These are phyloP conservation scores for Paramecium pentaurelia DNA, from an alignment of 73 alveolate species.

Conservation along the genomic window DNA sequence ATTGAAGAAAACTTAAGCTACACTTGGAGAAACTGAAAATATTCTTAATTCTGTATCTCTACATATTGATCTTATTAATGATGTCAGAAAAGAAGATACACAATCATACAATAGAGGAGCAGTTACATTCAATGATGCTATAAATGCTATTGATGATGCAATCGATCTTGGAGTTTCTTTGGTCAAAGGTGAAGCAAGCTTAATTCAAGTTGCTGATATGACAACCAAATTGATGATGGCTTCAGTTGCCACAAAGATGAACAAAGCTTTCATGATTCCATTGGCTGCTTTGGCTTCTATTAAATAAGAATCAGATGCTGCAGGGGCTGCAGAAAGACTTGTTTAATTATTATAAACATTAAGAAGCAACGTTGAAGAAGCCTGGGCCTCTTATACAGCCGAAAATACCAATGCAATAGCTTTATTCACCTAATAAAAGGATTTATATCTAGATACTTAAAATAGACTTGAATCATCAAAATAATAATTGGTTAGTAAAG, in stretches of 20 bases:
- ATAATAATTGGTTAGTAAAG: not conserved
- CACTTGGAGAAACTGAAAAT: slow-evolving; percentile 2
- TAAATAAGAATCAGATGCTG: not conserved
- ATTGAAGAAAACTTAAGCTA: not conserved
- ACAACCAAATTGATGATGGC: slow-evolving; percentile 3
- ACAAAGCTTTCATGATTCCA: slow-evolving; percentile 16
- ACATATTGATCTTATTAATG: slow-evolving; percentile 10
- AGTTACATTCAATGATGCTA: slow-evolving; percentile 32
- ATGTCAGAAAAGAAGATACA: slow-evolving; percentile 22
- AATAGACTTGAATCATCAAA: not conserved
- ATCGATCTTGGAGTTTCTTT: not conserved
- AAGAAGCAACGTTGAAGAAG: slow-evolving; percentile 13
- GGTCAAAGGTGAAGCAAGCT: not conserved
- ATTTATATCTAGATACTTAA: not conserved
- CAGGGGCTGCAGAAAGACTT: slow-evolving; percentile 48
- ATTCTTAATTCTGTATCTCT: not conserved
- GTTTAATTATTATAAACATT: not conserved
- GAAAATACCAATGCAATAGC: not conserved
- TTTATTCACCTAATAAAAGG: not conserved
- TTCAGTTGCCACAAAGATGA: not conserved
- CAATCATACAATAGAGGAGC: slow-evolving; percentile 41
- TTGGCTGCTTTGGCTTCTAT: slow-evolving; percentile 16
- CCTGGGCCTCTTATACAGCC: slow-evolving; percentile 3
- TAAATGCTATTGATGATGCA: slow-evolving; percentile 36
- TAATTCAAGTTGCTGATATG: not conserved